These are phyloP conservation scores for Vitis riparia DNA, from an alignment of 164 flowering plant species.

Conservation along the genomic window DNA sequence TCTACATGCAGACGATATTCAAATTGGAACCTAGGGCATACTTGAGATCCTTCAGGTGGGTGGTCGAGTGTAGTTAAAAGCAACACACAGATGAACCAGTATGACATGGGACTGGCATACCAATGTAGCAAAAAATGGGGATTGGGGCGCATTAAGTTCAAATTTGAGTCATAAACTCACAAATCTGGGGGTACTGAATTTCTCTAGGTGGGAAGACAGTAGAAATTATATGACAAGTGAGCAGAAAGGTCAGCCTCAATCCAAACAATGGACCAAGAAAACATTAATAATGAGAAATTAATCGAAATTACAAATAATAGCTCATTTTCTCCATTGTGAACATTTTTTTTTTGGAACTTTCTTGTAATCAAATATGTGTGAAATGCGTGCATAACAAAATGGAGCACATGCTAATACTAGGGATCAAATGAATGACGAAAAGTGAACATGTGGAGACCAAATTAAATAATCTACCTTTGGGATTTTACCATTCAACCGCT, in stretches of 20 bases:
- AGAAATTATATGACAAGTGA: not conserved
- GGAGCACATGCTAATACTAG: not conserved
- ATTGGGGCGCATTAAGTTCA: not conserved
- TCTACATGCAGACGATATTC: no score
- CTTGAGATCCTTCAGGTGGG: not conserved
- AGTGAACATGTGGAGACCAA: not conserved
- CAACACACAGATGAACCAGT: not conserved
- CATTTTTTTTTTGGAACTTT: not conserved
- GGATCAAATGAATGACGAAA: not conserved
- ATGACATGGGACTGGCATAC: not conserved
- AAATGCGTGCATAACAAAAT: not conserved
- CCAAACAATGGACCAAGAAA: not conserved
- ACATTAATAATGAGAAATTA: not conserved
- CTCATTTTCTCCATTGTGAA: not conserved
- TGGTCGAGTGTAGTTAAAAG: not conserved
- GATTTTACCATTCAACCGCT: constrained; percentile 93
- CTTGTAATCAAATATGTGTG: not conserved
- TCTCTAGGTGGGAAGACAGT: not conserved
- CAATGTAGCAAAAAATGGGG: not conserved
- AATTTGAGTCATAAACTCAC: not conserved
- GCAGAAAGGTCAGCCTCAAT: not conserved
- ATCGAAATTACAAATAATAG: not conserved
- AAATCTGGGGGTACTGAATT: not conserved
- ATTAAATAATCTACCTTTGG: constrained; percentile 68
- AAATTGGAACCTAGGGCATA: not conserved